Evolutionary conservation across 192 early-diverging fungal species (phyloP).

Genomic region (Globomyces pollinis-pini): DNA sequence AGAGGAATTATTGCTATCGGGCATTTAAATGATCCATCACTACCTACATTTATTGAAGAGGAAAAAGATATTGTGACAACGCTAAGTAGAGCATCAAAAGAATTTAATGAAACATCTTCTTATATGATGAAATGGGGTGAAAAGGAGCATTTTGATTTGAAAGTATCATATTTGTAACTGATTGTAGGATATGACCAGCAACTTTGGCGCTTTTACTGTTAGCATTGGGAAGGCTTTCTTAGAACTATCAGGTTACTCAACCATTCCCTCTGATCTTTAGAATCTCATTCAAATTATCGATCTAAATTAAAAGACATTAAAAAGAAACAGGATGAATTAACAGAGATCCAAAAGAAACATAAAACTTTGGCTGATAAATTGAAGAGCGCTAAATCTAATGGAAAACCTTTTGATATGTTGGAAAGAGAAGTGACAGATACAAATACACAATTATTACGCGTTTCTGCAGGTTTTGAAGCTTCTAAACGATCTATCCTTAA

Average conservation of each 20-base stretch:
- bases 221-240: neutral
- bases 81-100: neutral
- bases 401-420: neutral
- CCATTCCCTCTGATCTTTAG: neutral
- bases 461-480: neutral
- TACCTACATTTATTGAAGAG: neutral
- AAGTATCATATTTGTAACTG: too few species aligned
- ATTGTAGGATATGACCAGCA: slow-evolving; percentile 1
- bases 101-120: neutral
- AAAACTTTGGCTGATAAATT: slow-evolving; percentile 3
- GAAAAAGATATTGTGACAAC: slow-evolving; percentile 3
- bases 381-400: neutral
- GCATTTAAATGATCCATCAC: neutral
- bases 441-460: neutral
- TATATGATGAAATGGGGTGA: slow-evolving; percentile 3
- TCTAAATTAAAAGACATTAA: slow-evolving; percentile 7
- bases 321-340: neutral
- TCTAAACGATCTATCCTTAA: neutral
- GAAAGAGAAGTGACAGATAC: neutral
- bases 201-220: neutral
- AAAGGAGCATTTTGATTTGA: slow-evolving; percentile 3
- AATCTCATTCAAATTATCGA: neutral
- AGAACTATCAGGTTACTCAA: neutral
- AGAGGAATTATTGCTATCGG: neutral
- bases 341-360: slow-evolving; percentile 1